These are phyloP conservation scores for Paraphaeosphaeria sporulosa DNA, from an alignment of 2,329 filamentous ascomycete genomes.

Conservation along the genomic window DNA sequence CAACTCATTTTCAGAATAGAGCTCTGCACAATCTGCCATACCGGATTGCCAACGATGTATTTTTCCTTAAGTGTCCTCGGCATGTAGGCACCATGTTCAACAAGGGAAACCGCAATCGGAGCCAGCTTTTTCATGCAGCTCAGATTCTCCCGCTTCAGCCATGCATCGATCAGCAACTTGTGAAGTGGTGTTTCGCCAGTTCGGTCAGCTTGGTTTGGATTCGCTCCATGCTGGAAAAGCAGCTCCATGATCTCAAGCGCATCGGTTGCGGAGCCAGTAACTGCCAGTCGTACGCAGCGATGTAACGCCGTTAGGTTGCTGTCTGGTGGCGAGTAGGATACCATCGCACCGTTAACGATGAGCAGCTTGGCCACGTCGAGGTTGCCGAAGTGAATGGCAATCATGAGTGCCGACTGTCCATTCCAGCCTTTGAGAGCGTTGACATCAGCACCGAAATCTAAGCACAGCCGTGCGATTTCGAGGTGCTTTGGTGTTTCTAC, in stretches of 20 bases:
- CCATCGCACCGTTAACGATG: conserved; percentile 25
- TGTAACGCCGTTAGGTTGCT: conserved; percentile 25
- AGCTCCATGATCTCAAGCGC: conserved; percentile 25
- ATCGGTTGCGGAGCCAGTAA: conserved; percentile 17
- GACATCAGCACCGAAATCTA: conserved; percentile 28
- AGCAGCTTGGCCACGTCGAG: conserved; percentile 26
- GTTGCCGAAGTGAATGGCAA: conserved; percentile 31
- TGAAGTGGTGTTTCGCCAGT: conserved; percentile 22
- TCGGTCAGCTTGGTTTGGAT: conserved; percentile 24
- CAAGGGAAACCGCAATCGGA: conserved; percentile 20
- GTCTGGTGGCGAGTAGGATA: conserved; percentile 20
- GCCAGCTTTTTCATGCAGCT: conserved; percentile 17
- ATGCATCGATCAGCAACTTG: conserved; percentile 26
- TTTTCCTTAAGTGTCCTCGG: conserved; percentile 21
- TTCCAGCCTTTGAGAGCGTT: conserved; percentile 29
- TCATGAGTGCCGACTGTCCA: conserved; percentile 27
- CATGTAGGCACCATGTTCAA: conserved; percentile 22
- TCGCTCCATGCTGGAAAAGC: conserved; percentile 22
- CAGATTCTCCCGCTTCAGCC: conserved; percentile 18
- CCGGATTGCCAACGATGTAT: conserved; percentile 20
- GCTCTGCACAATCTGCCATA: conserved; percentile 21
- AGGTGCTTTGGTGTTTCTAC: conserved; percentile 12
- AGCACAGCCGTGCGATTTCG: conserved; percentile 25
- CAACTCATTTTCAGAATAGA: neutral
- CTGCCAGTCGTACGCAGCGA: conserved; percentile 24